phyloP scores from a whole-genome alignment of 305 asterid genomes.

The Solanum aculeatissimum region DNA sequence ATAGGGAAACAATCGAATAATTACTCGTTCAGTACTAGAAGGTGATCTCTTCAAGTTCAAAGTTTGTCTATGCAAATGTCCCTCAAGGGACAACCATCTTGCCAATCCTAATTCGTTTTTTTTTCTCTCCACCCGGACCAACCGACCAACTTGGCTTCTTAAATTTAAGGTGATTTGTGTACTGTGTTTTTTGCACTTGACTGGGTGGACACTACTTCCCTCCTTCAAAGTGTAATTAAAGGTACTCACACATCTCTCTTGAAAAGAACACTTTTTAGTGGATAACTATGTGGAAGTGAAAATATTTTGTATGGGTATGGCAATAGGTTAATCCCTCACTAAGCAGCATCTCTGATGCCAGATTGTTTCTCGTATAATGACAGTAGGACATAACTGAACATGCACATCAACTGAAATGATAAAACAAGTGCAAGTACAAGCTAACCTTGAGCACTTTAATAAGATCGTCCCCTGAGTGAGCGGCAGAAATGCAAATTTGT shows the following conservation, averaged over 20 bases:
- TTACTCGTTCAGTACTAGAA: background rate
- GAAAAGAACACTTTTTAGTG: background rate
- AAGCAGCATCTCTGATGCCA: background rate
- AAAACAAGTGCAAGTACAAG: background rate
- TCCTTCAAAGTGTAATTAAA: background rate
- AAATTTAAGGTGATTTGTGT: too few relatives aligned
- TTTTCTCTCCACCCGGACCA: too few relatives aligned
- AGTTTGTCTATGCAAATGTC: background rate
- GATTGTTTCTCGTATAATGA: background rate
- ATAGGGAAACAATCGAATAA: background rate
- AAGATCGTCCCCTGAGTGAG: conserved; percentile 85
- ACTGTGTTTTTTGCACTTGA: too few relatives aligned
- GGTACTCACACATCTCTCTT: background rate
- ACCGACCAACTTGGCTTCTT: too few relatives aligned
- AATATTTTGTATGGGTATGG: background rate
- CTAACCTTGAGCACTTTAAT: conserved; percentile 65
- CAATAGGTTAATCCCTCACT: background rate
- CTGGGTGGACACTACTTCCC: background rate
- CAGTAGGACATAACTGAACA: background rate
- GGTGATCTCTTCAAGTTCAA: background rate
- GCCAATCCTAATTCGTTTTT: background rate
- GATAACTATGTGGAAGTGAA: background rate
- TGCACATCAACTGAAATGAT: background rate
- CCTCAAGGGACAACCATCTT: background rate
- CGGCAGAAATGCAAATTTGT: conserved; percentile 86